Percentiles rank a stretch among this genome's conserved stretches.
Conservation (phyloP, 2,329 filamentous ascomycete species). For the Uncinocarpus reesii region DNA sequence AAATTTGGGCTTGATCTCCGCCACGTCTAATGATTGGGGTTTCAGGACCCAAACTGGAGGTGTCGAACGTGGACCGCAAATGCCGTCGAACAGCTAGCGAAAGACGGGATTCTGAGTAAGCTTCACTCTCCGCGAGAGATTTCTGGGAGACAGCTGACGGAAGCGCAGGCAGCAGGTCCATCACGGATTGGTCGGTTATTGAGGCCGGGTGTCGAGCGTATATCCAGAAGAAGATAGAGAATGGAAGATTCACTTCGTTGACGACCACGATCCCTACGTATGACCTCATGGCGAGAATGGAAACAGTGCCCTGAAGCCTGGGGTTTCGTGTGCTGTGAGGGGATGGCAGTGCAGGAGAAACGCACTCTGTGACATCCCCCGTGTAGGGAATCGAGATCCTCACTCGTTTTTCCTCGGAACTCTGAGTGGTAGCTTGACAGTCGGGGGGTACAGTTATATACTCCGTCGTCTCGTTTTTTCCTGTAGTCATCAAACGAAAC, state of each 20-base stretch:
- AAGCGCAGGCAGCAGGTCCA: neutral
- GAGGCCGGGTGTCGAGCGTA: constrained; percentile 6
- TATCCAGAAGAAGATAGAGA: constrained; percentile 4
- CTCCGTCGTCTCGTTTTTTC: too few relatives aligned
- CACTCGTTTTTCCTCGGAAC: too few relatives aligned
- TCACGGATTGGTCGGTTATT: constrained; percentile 3
- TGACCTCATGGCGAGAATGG: constrained; percentile 13
- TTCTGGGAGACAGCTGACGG: neutral
- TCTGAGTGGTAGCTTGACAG: too few relatives aligned
- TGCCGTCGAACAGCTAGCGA: constrained; percentile 7
- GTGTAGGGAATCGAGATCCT: too few relatives aligned
- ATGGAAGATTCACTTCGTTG: constrained; percentile 1
- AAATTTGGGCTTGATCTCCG: too few relatives aligned
- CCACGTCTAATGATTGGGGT: constrained; percentile 21
- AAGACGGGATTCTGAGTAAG: constrained; percentile 8
- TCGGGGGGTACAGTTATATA: too few relatives aligned
- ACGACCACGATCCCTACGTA: constrained; percentile 5
- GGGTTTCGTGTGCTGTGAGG: too few relatives aligned
- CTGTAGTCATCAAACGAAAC: too few relatives aligned
- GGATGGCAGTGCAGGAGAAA: too few relatives aligned
- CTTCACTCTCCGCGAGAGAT: neutral
- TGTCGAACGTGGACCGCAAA: constrained; percentile 11
- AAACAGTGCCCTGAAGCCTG: constrained; percentile 4
- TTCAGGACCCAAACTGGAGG: constrained; percentile 19
- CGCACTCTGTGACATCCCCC: too few relatives aligned